Conservation (phyloP, 2,329 filamentous ascomycete species). For the Blastomyces gilchristii region DNA sequence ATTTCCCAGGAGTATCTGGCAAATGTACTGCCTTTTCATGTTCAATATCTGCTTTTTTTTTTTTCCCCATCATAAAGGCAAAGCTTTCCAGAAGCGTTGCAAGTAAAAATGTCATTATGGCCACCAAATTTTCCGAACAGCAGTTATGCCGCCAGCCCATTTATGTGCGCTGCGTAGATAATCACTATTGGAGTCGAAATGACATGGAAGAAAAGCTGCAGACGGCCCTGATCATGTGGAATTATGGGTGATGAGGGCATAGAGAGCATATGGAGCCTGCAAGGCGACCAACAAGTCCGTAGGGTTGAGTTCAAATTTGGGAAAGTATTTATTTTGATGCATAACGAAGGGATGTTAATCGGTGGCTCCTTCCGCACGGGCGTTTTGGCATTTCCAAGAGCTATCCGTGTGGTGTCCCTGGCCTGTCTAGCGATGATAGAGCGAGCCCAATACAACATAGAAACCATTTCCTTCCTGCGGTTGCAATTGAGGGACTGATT, state of each 20-base stretch:
- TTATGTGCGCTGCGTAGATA: too few species aligned
- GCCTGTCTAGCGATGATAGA: not conserved
- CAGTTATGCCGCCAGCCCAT: not conserved
- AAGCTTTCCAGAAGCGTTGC: not conserved
- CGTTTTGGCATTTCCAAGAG: not conserved
- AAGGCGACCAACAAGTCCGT: not conserved
- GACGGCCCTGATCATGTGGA: too few species aligned
- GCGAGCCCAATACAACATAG: not conserved
- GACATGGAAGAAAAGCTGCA: too few species aligned
- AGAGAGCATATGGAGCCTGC: not conserved
- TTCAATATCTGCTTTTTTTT: not conserved
- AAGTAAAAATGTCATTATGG: not conserved
- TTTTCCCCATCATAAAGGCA: not conserved
- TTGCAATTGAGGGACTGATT: not conserved
- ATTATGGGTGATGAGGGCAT: not conserved
- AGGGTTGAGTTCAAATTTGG: not conserved
- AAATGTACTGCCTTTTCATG: not conserved
- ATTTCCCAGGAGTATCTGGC: not conserved
- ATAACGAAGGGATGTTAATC: not conserved
- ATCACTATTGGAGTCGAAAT: too few species aligned
- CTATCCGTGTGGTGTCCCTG: not conserved
- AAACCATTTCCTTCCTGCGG: not conserved
- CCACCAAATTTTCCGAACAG: not conserved
- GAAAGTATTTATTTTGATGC: not conserved
- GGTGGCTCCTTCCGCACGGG: not conserved